Percentiles rank a stretch among this genome's conserved stretches.
Evolutionary conservation across 306 rosid species (phyloP).

Genomic region (Cucumis melo): DNA sequence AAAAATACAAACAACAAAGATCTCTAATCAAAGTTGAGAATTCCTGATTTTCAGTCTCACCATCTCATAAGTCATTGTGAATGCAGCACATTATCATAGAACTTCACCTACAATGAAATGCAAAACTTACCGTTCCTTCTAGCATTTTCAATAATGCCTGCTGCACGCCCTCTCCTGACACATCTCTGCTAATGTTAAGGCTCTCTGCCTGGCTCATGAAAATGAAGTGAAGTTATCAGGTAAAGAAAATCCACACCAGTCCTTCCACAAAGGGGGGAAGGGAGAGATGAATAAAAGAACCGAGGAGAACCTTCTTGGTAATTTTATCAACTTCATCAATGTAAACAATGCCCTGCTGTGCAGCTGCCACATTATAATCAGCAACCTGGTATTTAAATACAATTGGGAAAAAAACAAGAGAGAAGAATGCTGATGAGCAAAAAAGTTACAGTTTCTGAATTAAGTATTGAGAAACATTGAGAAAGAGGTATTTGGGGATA

Average conservation of each 20-base stretch:
- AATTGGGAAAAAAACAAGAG: not conserved
- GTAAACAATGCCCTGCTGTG: conserved; percentile 96
- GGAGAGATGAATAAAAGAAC: not conserved
- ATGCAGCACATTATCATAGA: not conserved
- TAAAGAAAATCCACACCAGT: conserved; percentile 8
- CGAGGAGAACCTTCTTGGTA: conserved; percentile 64
- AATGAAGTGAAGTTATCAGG: not conserved
- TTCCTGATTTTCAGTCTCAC: not conserved
- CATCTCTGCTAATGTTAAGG: conserved; percentile 93
- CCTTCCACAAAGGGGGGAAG: not conserved
- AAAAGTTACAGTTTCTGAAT: not conserved
- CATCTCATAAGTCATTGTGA: not conserved
- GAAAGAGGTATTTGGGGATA: too few species aligned
- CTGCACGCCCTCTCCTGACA: conserved; percentile 98
- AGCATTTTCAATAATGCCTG: conserved; percentile 96
- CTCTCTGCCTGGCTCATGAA: conserved; percentile 70
- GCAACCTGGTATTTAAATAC: conserved; percentile 50
- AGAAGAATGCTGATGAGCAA: not conserved
- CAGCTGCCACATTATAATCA: conserved; percentile 89
- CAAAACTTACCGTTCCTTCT: conserved; percentile 85
- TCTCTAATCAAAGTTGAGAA: not conserved
- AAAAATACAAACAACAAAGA: not conserved
- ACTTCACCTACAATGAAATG: not conserved
- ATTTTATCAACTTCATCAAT: conserved; percentile 98
- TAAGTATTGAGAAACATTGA: too few species aligned